phyloP scores from a whole-genome alignment of 2,329 filamentous ascomycete species.

The Stagonosporopsis rhizophila region DNA sequence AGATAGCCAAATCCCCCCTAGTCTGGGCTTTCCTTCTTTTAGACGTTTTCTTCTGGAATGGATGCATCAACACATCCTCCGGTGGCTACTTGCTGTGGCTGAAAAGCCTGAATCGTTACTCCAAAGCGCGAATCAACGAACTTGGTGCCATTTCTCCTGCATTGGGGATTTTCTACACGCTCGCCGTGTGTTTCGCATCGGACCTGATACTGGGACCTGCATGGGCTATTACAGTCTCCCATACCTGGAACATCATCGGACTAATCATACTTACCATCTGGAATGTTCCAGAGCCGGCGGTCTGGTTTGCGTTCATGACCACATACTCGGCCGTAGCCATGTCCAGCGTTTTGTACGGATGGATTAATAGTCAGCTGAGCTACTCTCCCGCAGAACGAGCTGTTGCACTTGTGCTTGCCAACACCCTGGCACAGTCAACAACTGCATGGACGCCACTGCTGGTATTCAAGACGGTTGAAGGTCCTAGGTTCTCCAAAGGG shows the following conservation, averaged over 20 bases:
- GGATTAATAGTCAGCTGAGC: constrained; percentile 61
- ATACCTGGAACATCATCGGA: constrained; percentile 60
- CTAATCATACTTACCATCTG: constrained; percentile 63
- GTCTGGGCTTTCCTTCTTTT: constrained; percentile 61
- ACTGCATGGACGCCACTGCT: constrained; percentile 65
- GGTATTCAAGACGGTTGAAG: constrained; percentile 58
- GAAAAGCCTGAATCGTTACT: constrained; percentile 61
- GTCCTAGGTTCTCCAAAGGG: constrained; percentile 53
- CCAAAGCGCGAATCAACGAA: constrained; percentile 58
- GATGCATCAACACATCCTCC: constrained; percentile 53
- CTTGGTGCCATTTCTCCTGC: constrained; percentile 61
- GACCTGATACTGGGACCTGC: constrained; percentile 62
- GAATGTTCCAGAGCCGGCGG: constrained; percentile 62
- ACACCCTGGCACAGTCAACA: constrained; percentile 61
- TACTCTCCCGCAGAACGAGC: constrained; percentile 57
- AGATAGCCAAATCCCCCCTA: constrained; percentile 49
- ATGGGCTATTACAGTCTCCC: constrained; percentile 62
- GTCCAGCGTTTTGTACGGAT: constrained; percentile 64
- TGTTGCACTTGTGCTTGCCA: constrained; percentile 60
- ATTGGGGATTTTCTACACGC: constrained; percentile 63
- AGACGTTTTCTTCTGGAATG: constrained; percentile 66
- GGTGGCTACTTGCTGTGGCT: constrained; percentile 66
- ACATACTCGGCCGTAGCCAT: constrained; percentile 60
- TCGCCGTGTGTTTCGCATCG: constrained; percentile 62
- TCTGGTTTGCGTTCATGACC: constrained; percentile 63